These are phyloP conservation scores for Aspergillus brasiliensis DNA, from an alignment of 2,329 filamentous ascomycete genomes.

Conservation along the genomic window DNA sequence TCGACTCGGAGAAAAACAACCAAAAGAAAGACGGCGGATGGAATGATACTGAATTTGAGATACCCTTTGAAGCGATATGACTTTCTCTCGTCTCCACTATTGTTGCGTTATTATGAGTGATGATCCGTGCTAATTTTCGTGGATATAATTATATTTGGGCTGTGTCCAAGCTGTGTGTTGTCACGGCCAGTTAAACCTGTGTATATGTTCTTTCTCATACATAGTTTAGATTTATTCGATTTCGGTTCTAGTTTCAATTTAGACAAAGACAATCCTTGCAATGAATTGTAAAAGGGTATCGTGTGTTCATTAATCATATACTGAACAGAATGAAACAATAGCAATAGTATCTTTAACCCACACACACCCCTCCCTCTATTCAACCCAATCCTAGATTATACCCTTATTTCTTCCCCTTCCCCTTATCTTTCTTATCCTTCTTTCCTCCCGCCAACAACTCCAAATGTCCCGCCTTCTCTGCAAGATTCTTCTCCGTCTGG, in stretches of 20 bases:
- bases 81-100: conserved; percentile 17
- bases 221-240: neutral
- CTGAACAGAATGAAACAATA: neutral
- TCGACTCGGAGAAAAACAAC: neutral
- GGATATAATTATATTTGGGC: neutral
- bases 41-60: conserved; percentile 36
- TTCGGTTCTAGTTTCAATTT: neutral
- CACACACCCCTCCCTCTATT: neutral
- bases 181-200: too few species aligned
- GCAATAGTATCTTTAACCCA: neutral
- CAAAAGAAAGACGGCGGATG: conserved; percentile 21
- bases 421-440: conserved; percentile 53
- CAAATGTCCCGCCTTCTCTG: conserved; percentile 68
- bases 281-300: neutral
- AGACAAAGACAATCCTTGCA: too few species aligned
- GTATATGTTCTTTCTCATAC: neutral
- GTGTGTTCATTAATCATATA: conserved; percentile 10
- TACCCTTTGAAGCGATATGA: conserved; percentile 35
- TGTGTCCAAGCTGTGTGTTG: too few species aligned
- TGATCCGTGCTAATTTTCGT: conserved; percentile 12
- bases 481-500: conserved; percentile 68
- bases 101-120: conserved; percentile 10
- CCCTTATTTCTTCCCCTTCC: conserved; percentile 16
- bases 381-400: neutral
- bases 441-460: conserved; percentile 69